These are phyloP conservation scores for Cordyceps cateniannulata DNA, from an alignment of 2,329 filamentous ascomycete species.

Conservation along the genomic window DNA sequence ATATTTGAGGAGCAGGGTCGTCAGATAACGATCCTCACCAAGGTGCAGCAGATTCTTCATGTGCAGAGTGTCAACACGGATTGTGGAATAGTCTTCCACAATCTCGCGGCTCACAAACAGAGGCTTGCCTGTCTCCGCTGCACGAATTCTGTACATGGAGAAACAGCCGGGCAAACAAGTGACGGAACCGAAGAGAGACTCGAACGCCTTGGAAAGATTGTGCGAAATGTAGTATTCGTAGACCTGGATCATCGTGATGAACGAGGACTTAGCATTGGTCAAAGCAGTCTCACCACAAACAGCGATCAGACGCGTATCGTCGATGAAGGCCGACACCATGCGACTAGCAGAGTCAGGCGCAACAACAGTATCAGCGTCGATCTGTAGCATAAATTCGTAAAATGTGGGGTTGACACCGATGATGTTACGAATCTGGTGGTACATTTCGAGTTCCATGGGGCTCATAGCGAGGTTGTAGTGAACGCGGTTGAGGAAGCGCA, in stretches of 20 bases:
- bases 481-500: constrained; percentile 98
- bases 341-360: constrained; percentile 83
- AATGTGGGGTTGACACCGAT: constrained; percentile 98
- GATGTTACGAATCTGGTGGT: constrained; percentile 97
- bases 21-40: constrained; percentile 95
- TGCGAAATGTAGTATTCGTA: constrained; percentile 99
- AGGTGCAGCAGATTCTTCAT: constrained; percentile 98
- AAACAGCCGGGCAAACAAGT: constrained; percentile 98
- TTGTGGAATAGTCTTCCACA: constrained; percentile 79
- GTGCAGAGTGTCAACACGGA: constrained; percentile 94
- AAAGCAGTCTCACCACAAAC: constrained; percentile 92
- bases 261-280: constrained; percentile 86
- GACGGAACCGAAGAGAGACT: constrained; percentile 93
- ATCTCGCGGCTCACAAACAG: constrained; percentile 93
- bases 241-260: constrained; percentile 98
- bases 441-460: constrained; percentile 94
- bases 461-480: constrained; percentile 97
- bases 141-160: constrained; percentile 96
- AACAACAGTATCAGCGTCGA: constrained; percentile 95
- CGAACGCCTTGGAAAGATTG: constrained; percentile 93
- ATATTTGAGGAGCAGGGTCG: constrained; percentile 85
- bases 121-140: constrained; percentile 89
- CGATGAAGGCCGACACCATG: constrained; percentile 83
- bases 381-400: constrained; percentile 94
- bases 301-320: constrained; percentile 89